Evolutionary conservation across 1,284 basidiomycete species (phyloP), one percentile per base, ranked within the genome.

Genomic region (Gymnopus androsaceus): DNA sequence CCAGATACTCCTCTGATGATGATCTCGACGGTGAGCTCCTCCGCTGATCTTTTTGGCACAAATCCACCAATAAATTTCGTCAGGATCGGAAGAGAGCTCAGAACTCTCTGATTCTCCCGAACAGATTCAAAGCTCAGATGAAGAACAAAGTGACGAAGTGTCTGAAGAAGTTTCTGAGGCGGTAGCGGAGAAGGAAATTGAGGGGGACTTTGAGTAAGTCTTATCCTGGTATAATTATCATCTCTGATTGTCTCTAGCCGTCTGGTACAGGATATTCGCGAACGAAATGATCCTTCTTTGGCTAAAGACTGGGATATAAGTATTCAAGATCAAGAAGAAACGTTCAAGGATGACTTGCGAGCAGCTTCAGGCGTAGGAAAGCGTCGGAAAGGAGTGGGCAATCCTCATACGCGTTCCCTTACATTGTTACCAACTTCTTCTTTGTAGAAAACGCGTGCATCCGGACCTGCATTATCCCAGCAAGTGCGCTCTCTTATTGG

Each of bases 401-500:
- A 17, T 38, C 9, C 33, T 37, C n/a, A n/a, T n/a, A n/a, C 15
- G 25, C 7, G 19, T 55, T 17, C 19, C 5, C 30, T 55, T 44
- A 17, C 46, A n/a, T n/a, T n/a, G n/a, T 53, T n/a, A 27, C 19
- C 36, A 50, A 21, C 40, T 36, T 31, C n/a, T n/a, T n/a, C n/a
- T 46, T 34, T 34, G 25, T 42, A 75, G 74, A 73, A 69, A 68
- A 66, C 69, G 40, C 69, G 77, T 17, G 59, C 61, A 36, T 56
- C 65, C 14, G 77, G 77, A 0, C 86, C 89, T 17, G 74, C 79
- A 1, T 78, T 95, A 15, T 93, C 92, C 0, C 85, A 87, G 50
- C 90, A 98, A 72, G 93, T 96, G 15, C 82, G 85, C 55, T 78
- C 82, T 1, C 74, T 95, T 4, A 82, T 98, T 41, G 92, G 93